Percentiles rank a stretch among this genome's conserved stretches.
phyloP scores from a whole-genome alignment of 768 basidiomycete species.

The Mycena galopus region DNA sequence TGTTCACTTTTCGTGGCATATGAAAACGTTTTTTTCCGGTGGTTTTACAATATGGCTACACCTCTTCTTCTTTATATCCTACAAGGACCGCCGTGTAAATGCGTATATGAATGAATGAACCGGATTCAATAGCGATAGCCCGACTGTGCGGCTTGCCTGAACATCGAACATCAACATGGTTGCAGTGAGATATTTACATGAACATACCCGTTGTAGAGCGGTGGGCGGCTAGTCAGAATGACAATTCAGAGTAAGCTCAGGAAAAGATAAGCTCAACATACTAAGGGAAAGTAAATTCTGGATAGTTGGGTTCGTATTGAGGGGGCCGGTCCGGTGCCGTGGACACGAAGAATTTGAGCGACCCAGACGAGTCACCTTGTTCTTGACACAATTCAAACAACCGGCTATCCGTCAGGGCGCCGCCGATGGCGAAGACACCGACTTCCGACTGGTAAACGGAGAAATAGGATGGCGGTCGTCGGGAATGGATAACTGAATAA shows the following conservation, averaged over 20 bases:
- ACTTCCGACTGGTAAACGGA: slow-evolving; percentile 64
- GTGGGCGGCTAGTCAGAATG: neutral
- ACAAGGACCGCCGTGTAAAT: slow-evolving; percentile 13
- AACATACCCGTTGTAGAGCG: slow-evolving; percentile 24
- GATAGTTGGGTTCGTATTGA: slow-evolving; percentile 32
- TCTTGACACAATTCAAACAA: slow-evolving; percentile 59
- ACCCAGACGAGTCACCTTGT: slow-evolving; percentile 61
- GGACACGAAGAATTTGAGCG: slow-evolving; percentile 66
- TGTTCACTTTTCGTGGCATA: neutral
- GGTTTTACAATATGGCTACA: slow-evolving; percentile 32
- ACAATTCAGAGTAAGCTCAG: neutral
- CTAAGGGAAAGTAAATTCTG: slow-evolving; percentile 22
- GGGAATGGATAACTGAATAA: slow-evolving; percentile 56
- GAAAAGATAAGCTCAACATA: neutral
- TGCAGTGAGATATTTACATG: neutral
- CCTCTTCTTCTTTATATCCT: slow-evolving; percentile 27
- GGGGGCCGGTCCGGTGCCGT: slow-evolving; percentile 59
- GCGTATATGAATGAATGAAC: neutral
- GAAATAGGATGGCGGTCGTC: slow-evolving; percentile 55
- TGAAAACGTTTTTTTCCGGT: neutral
- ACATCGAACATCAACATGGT: neutral
- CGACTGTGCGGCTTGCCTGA: slow-evolving; percentile 8
- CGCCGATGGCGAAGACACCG: slow-evolving; percentile 57
- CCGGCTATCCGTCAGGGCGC: slow-evolving; percentile 53
- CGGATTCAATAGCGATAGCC: slow-evolving; percentile 21